Evolutionary conservation across 441 rosid species (phyloP).

Genomic region (Arabidopsis hybrid): DNA sequence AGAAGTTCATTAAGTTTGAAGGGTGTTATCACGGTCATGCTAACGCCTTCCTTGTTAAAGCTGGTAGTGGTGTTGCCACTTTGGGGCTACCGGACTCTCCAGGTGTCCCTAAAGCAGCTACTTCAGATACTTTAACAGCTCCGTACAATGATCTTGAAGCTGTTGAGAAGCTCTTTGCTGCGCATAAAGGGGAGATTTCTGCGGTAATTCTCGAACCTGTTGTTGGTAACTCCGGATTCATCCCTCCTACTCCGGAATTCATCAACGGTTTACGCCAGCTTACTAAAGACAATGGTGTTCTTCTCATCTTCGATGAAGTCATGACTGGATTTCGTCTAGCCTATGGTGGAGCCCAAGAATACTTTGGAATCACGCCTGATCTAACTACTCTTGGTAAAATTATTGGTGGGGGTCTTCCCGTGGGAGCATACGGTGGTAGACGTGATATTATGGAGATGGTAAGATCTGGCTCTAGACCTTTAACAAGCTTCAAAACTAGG

Average conservation of each 20-base stretch:
- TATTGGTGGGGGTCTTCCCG: constrained; percentile 96
- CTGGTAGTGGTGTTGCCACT: constrained; percentile 97
- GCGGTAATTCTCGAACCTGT: constrained; percentile 89
- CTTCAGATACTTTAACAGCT: constrained; percentile 77
- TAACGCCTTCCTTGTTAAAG: constrained; percentile 90
- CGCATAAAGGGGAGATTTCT: constrained; percentile 75
- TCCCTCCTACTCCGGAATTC: constrained; percentile 74
- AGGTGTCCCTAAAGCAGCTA: constrained; percentile 86
- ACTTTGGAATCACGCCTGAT: constrained; percentile 82
- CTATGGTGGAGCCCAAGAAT: constrained; percentile 95
- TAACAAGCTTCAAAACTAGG: not conserved
- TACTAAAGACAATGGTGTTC: constrained; percentile 66
- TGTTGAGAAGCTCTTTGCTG: constrained; percentile 62
- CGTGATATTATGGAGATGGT: constrained; percentile 95
- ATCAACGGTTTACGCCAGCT: constrained; percentile 64
- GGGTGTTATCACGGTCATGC: constrained; percentile 99
- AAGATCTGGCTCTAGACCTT: not conserved
- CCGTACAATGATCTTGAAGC: constrained; percentile 73
- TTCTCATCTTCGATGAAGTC: constrained; percentile 90
- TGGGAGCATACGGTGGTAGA: constrained; percentile 97
- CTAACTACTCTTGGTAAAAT: constrained; percentile 88
- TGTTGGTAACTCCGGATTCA: constrained; percentile 90
- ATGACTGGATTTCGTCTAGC: constrained; percentile 94
- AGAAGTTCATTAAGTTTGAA: constrained; percentile 84
- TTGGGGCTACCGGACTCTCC: constrained; percentile 91